Evolutionary conservation across 2,329 filamentous ascomycete species (phyloP).

Genomic region (Akanthomyces dipterigenus): DNA sequence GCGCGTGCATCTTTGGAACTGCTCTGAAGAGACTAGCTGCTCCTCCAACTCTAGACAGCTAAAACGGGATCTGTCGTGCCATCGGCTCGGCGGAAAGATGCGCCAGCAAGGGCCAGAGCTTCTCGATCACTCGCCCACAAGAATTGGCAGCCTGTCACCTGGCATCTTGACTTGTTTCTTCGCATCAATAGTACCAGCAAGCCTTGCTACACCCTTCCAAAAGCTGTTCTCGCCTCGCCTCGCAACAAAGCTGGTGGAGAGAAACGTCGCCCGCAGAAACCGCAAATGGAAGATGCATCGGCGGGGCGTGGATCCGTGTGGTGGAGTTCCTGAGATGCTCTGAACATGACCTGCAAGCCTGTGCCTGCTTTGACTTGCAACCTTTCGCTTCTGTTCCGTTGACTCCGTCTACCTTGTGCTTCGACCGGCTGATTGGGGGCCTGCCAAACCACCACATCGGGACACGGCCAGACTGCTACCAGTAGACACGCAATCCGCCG

Average conservation of each 20-base stretch:
- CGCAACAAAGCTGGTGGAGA: not conserved
- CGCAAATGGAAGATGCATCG: slow-evolving; percentile 10
- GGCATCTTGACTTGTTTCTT: not conserved
- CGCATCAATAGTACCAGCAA: not conserved
- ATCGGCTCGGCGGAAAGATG: slow-evolving; percentile 11
- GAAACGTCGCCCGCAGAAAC: slow-evolving; percentile 5
- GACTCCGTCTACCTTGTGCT: not conserved
- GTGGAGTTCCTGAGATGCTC: slow-evolving; percentile 6
- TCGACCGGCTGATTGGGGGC: not conserved
- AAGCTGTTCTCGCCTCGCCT: not conserved
- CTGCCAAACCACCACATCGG: slow-evolving; percentile 3
- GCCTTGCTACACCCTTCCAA: not conserved
- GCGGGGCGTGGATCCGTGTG: slow-evolving; percentile 8
- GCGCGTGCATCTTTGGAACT: not conserved
- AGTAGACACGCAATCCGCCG: not conserved
- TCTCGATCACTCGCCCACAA: not conserved
- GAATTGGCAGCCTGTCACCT: not conserved
- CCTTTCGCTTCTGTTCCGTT: not conserved
- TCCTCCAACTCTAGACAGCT: not conserved
- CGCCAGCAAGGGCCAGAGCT: slow-evolving; percentile 8
- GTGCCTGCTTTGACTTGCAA: not conserved
- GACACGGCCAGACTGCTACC: not conserved
- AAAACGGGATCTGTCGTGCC: slow-evolving; percentile 5
- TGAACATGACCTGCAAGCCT: not conserved
- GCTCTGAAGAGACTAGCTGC: not conserved